Evolutionary conservation across 306 rosid genomes (phyloP), one percentile per base, ranked within the genome.

Genomic region (Lathyrus aphaca): DNA sequence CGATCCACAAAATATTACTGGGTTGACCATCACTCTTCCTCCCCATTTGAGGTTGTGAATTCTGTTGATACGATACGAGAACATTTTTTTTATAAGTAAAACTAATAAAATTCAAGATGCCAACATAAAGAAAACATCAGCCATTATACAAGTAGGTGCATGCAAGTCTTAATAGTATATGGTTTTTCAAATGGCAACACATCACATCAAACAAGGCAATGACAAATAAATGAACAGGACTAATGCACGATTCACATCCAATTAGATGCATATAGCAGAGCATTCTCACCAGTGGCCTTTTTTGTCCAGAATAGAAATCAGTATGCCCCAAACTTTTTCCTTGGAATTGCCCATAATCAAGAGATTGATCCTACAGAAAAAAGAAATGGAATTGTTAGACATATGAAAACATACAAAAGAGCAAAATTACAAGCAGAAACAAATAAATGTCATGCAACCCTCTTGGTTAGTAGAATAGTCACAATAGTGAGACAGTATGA

Each of bases 1-100:
- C 95, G 39, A 94, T 76, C 95, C 96, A 94, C 79, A 94, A 84
- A 77, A 87, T 76, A 12, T 87, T 91, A 64, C 95, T 87, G 5
- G 95, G 95, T 46, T 81, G 91, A 71, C 87, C 68, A 64, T 92
- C 98, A 7, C 87, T 88, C 76, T 79, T 87, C 55, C 86, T 84
- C 46, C 83, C 85, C 69, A 76, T 81, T 9, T 79, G 56, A 73
- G 87, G 65, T 63, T 86, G 97, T 55, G 89, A 64, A 72, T 81
- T 79, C 96, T 88, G 87, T 15, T 83, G 81, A 70, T 46, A 83
- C 48, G 81, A 70, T 46, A 83, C 48, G 25, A 70, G 63, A 64
- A 66, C 51, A 64, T 23, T 46, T 8, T 8, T 56, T 14, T 71
- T 50, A 60, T 25, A 65, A 69, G 74, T 23, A 43, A 50, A 19